Conservation (phyloP, 257 asterid genomes). For the Solanum sejunctum region DNA sequence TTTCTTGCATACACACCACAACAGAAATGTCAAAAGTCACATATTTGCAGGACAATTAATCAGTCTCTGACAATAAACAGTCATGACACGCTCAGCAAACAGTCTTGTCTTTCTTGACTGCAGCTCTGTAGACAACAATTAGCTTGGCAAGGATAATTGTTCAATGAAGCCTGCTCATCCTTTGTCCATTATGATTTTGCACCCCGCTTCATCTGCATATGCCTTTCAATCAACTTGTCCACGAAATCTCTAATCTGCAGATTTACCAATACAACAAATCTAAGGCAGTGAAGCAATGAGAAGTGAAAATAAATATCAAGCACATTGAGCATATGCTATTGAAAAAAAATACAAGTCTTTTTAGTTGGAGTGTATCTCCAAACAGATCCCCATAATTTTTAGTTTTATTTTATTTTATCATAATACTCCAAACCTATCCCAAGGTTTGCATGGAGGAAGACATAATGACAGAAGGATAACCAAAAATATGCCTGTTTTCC, state of each 20-base stretch:
- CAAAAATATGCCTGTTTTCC: background rate
- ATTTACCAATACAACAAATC: background rate
- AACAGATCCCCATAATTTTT: background rate
- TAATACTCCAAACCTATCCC: background rate
- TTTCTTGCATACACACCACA: background rate
- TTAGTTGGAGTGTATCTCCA: background rate
- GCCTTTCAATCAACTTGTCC: constrained; percentile 84
- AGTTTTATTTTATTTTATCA: background rate
- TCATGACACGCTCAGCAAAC: background rate
- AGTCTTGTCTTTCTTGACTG: background rate
- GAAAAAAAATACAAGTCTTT: background rate
- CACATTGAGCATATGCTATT: background rate
- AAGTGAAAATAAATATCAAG: background rate
- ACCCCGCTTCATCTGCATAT: constrained; percentile 50
- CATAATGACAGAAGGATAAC: background rate
- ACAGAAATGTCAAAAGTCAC: background rate
- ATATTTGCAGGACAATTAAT: background rate
- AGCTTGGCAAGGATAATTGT: background rate
- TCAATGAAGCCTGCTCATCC: background rate
- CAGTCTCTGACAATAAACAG: background rate
- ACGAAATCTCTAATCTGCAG: constrained; percentile 93
- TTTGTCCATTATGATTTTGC: constrained; percentile 31
- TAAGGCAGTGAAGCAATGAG: background rate
- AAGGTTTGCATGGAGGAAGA: background rate
- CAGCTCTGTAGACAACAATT: background rate